phyloP scores from a whole-genome alignment of 352 stramenopile species.

The Phytophthora sansomeana region DNA sequence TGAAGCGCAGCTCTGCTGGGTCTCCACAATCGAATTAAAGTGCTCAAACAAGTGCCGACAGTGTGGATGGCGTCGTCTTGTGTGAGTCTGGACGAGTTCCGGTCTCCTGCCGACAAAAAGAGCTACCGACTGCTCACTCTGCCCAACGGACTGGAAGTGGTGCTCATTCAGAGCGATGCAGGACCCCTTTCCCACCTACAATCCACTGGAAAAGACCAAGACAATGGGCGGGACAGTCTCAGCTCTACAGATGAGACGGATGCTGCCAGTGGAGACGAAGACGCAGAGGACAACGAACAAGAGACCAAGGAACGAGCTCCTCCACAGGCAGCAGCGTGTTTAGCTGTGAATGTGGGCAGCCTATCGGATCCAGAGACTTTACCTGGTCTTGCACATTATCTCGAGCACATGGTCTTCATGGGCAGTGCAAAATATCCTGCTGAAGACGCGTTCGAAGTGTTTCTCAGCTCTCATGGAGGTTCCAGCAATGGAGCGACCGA shows the following conservation, averaged over 20 bases:
- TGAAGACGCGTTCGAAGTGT: slow-evolving; percentile 93
- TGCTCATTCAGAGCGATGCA: slow-evolving; percentile 68
- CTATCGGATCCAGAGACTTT: slow-evolving; percentile 65
- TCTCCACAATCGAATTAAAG: slow-evolving; percentile 10
- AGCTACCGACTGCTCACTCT: slow-evolving; percentile 75
- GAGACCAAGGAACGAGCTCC: slow-evolving; percentile 13
- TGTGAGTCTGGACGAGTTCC: slow-evolving; percentile 55
- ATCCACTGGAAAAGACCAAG: not conserved
- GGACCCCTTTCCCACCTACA: not conserved
- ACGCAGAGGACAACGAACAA: slow-evolving; percentile 14
- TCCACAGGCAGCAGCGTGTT: slow-evolving; percentile 54
- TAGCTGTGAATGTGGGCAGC: slow-evolving; percentile 68
- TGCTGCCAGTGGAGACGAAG: slow-evolving; percentile 24
- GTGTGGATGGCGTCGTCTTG: slow-evolving; percentile 11
- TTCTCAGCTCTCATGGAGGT: slow-evolving; percentile 87
- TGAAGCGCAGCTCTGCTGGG: slow-evolving; percentile 1
- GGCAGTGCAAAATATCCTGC: slow-evolving; percentile 91
- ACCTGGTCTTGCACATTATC: slow-evolving; percentile 80
- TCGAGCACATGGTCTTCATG: slow-evolving; percentile 96
- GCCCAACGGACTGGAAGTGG: slow-evolving; percentile 64
- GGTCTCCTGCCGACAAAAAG: slow-evolving; percentile 73
- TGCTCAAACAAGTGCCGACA: not conserved
- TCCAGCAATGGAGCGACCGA: slow-evolving; percentile 93
- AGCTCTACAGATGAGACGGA: slow-evolving; percentile 27
- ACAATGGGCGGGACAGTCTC: slow-evolving; percentile 7